Evolutionary conservation across 768 basidiomycete species (phyloP), one percentile per base, ranked within the genome.

Genomic region (Psilocybe azurescens): DNA sequence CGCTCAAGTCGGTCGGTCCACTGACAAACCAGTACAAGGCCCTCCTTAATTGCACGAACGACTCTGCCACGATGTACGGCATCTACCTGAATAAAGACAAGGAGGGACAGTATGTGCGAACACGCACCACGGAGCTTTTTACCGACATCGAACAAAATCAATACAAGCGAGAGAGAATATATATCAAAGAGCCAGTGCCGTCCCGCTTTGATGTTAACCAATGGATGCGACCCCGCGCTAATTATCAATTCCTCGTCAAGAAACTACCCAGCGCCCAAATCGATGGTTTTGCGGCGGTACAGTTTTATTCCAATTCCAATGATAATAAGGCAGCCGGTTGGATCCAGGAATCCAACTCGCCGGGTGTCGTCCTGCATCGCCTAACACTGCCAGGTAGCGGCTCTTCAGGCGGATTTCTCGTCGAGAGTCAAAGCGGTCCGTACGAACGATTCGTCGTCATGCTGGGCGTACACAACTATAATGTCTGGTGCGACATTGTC

Each of bases 401-500:
- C n/a, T 32, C 11, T 14, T 54, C 59, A 24, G 59, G 59, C 18
- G 59, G 30, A 5, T 55, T 60, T 49, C 59, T 60, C 47, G 54
- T 60, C 33, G 59, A 54, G 46, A 58, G 56, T 33, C 24, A 50
- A 48, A 50, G n/a, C n/a, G 41, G 52, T 32, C 51, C 5, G 30
- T 47, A 33, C 18, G 44, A 55, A 47, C 59, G 59, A 20, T 60
- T 60, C 20, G 52, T 60, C n/a, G 59, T 60, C 30, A 60, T 60
- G 59, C 30, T 60, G n/a, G 59, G 59, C 18, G 32, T 60, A 29
- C 59, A 60, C 53, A 60, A 60, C 59, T 60, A 60, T 29, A 60
- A 60, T n/a, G 53, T 60, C 9, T 60, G 59, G 59, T 48, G 53
- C 53, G 59, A 60, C 33, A 49, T 60, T 32, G 32, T 54, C 41